These are phyloP conservation scores for Amoeboaphelidium protococcarum DNA, from an alignment of 371 early-diverging fungal genomes.

Conservation along the genomic window DNA sequence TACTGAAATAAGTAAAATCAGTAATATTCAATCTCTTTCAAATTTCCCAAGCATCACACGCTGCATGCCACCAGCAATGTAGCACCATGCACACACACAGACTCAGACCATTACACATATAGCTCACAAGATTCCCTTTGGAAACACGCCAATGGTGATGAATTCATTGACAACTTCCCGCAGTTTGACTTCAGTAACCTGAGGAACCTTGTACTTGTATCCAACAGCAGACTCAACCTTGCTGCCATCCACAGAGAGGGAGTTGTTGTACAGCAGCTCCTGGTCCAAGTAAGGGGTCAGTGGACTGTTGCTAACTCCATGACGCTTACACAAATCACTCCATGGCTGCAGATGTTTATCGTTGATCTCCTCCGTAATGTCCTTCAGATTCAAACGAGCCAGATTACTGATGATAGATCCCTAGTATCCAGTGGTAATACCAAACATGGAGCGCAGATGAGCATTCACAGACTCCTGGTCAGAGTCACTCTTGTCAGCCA, in stretches of 20 bases:
- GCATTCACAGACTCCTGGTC: conserved; percentile 53
- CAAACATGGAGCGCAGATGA: conserved; percentile 37
- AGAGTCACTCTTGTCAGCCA: conserved; percentile 50
- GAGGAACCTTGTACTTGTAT: conserved; percentile 36
- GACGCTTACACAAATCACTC: conserved; percentile 23
- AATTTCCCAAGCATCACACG: too few relatives aligned
- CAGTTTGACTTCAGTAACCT: conserved; percentile 29
- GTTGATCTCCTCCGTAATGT: conserved; percentile 64
- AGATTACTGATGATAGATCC: conserved; percentile 45
- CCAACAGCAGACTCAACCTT: conserved; percentile 40
- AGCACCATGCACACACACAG: too few relatives aligned
- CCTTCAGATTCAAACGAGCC: conserved; percentile 47
- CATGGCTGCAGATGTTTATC: conserved; percentile 49
- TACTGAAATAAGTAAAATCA: too few relatives aligned
- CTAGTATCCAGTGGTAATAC: conserved; percentile 54
- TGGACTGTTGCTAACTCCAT: conserved; percentile 46
- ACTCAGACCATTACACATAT: too few relatives aligned
- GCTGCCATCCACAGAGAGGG: conserved; percentile 41
- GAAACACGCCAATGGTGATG: conserved; percentile 20
- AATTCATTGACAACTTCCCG: conserved; percentile 38
- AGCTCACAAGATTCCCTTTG: background rate
- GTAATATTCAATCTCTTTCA: too few relatives aligned
- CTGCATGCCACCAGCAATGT: too few relatives aligned
- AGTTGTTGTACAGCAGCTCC: conserved; percentile 54
- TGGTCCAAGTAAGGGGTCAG: conserved; percentile 78